These are phyloP conservation scores for Dentipellis sp. DNA, from an alignment of 768 basidiomycete genomes.

Conservation along the genomic window DNA sequence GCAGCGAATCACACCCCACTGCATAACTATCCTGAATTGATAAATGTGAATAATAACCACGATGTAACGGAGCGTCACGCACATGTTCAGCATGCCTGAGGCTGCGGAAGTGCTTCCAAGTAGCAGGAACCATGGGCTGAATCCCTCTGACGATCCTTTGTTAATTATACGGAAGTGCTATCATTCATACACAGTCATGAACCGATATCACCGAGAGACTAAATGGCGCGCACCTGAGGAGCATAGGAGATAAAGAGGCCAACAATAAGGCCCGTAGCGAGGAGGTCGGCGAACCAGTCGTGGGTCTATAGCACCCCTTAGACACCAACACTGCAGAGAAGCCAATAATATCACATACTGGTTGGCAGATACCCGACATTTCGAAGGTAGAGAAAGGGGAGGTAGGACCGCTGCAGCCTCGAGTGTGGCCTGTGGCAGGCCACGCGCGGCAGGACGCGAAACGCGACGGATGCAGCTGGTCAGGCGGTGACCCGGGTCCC, in stretches of 20 bases:
- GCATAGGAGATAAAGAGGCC: slow-evolving; percentile 16
- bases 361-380: slow-evolving; percentile 2
- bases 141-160: slow-evolving; percentile 73
- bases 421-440: too few relatives aligned
- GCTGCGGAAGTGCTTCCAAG: slow-evolving; percentile 82
- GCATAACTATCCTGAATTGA: slow-evolving; percentile 61
- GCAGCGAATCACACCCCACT: slow-evolving; percentile 76
- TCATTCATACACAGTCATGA: not conserved
- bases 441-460: too few relatives aligned
- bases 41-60: too few relatives aligned
- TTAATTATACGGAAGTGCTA: slow-evolving; percentile 77
- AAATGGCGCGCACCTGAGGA: slow-evolving; percentile 9
- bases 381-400: not conserved
- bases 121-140: slow-evolving; percentile 86
- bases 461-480: too few relatives aligned
- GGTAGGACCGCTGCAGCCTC: too few relatives aligned
- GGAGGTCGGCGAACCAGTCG: slow-evolving; percentile 14
- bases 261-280: slow-evolving; percentile 13
- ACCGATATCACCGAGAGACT: not conserved
- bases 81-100: slow-evolving; percentile 82
- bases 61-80: slow-evolving; percentile 10
- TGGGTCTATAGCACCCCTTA: slow-evolving; percentile 3
- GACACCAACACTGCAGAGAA: not conserved
- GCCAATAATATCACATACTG: not conserved
- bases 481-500: too few relatives aligned